These are phyloP conservation scores for Aegilops bicornis DNA, from an alignment of 176 grass and related monocot species.

Conservation along the genomic window DNA sequence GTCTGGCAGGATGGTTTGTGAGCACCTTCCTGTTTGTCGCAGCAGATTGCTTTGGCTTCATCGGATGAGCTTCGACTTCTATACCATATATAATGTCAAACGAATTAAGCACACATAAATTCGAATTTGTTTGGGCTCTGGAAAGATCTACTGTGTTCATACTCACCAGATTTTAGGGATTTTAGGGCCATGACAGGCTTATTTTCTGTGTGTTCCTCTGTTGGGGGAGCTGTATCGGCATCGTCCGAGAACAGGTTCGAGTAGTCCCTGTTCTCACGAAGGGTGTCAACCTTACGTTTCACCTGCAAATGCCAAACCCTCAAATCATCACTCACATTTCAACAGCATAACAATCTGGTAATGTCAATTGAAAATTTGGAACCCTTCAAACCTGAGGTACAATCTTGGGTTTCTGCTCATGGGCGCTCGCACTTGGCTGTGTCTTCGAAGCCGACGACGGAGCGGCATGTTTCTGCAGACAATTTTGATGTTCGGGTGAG, in stretches of 20 bases:
- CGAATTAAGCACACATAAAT: not conserved
- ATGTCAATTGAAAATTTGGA: not conserved
- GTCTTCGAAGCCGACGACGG: constrained; percentile 25
- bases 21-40: constrained; percentile 5
- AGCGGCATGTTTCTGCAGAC: constrained; percentile 34
- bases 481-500: not conserved
- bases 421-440: not conserved
- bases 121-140: not conserved
- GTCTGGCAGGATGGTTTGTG: not conserved
- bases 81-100: not conserved
- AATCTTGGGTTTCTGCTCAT: constrained; percentile 43
- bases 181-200: constrained; percentile 20
- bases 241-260: constrained; percentile 79
- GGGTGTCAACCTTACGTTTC: constrained; percentile 68
- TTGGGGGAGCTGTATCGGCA: constrained; percentile 32
- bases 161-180: constrained; percentile 59
- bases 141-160: not conserved
- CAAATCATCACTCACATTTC: not conserved
- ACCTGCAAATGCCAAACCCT: constrained; percentile 31
- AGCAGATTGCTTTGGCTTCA: not conserved
- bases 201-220: constrained; percentile 15
- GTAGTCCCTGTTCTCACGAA: constrained; percentile 73
- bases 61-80: constrained; percentile 31
- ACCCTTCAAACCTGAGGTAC: constrained; percentile 51
- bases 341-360: not conserved